Percentiles rank a stretch among this genome's conserved stretches.
Conservation (phyloP, 2,329 filamentous ascomycete genomes). For the Geoglossum cookeanum region DNA sequence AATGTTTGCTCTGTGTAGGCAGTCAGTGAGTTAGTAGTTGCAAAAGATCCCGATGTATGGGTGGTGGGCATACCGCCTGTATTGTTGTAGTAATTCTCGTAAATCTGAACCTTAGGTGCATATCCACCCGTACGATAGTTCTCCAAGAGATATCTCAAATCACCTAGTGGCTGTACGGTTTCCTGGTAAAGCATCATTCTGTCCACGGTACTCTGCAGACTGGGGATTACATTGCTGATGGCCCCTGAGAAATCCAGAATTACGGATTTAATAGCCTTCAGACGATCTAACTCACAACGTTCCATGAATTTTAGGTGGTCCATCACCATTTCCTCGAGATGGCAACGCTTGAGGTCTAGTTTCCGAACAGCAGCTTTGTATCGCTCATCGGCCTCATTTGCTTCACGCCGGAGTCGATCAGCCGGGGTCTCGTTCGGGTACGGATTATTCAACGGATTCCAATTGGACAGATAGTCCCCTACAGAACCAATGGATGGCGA, state of each 20-base stretch:
- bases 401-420: constrained; percentile 74
- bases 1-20: constrained; percentile 61
- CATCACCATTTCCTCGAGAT: constrained; percentile 87
- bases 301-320: constrained; percentile 90
- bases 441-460: constrained; percentile 80
- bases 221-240: constrained; percentile 94
- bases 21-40: not conserved
- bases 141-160: constrained; percentile 84
- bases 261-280: constrained; percentile 97
- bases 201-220: constrained; percentile 85
- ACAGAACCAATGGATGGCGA: constrained; percentile 69
- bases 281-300: constrained; percentile 83
- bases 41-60: not conserved
- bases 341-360: constrained; percentile 78
- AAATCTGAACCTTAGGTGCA: constrained; percentile 72
- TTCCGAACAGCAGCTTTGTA: constrained; percentile 78
- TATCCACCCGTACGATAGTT: constrained; percentile 94
- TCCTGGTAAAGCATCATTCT: constrained; percentile 99
- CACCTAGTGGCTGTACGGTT: constrained; percentile 82
- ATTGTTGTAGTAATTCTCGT: constrained; percentile 98
- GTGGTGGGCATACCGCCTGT: constrained; percentile 43
- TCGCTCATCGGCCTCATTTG: constrained; percentile 73
- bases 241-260: constrained; percentile 94
- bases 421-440: constrained; percentile 86
- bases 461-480: constrained; percentile 74